Conservation (phyloP, 2,329 filamentous ascomycete genomes). For the Colletotrichum lentis region DNA sequence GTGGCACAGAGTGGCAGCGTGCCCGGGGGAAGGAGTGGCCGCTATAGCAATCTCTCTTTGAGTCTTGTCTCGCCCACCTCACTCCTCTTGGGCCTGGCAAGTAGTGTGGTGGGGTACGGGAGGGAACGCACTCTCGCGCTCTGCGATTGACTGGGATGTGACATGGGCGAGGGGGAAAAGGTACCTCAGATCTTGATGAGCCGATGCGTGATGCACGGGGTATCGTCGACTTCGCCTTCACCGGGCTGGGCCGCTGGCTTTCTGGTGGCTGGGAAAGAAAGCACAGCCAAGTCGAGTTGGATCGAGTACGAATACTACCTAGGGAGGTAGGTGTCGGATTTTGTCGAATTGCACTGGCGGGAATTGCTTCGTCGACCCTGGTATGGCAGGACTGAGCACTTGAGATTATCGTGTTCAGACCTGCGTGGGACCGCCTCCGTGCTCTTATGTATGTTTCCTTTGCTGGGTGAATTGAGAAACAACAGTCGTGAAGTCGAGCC, state of each 20-base stretch:
- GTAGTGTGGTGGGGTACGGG: conserved; percentile 38
- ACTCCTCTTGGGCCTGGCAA: conserved; percentile 19
- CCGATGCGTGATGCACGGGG: neutral
- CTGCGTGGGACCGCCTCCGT: too few relatives aligned
- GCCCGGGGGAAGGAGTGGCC: conserved; percentile 26
- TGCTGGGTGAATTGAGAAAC: neutral
- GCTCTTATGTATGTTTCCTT: neutral
- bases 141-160: conserved; percentile 5
- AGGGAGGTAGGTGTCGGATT: too few relatives aligned
- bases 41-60: conserved; percentile 26
- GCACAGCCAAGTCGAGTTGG: neutral
- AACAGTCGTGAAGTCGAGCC: neutral
- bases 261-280: conserved; percentile 16
- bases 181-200: conserved; percentile 23
- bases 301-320: neutral
- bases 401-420: neutral
- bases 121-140: conserved; percentile 20
- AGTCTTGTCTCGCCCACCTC: conserved; percentile 14
- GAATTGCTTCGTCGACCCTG: neutral
- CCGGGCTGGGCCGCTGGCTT: conserved; percentile 15
- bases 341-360: too few relatives aligned
- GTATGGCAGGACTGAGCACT: neutral
- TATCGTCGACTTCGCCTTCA: conserved; percentile 11
- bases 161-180: conserved; percentile 1
- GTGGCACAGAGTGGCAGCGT: conserved; percentile 34